phyloP scores from a whole-genome alignment of 139 green algal genomes.

The Micractinium conductrix region DNA sequence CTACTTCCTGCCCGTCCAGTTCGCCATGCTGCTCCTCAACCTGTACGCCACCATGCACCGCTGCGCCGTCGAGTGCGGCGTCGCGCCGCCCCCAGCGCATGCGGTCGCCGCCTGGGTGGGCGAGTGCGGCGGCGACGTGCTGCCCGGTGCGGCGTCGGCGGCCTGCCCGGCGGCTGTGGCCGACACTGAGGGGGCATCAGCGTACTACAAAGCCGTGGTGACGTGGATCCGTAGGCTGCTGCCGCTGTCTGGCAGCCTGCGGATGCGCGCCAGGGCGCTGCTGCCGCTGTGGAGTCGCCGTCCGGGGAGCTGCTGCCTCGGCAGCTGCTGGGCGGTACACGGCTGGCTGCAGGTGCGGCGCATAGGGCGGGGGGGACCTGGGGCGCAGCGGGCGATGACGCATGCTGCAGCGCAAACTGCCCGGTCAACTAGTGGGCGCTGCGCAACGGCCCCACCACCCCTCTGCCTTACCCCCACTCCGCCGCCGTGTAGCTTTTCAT shows the following conservation, averaged over 20 bases:
- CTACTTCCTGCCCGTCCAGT: not conserved
- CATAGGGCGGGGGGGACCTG: no score
- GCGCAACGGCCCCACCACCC: not conserved
- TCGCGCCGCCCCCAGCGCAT: no score
- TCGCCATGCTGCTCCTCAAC: not conserved
- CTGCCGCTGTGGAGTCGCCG: not conserved
- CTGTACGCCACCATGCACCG: not conserved
- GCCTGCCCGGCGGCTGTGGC: not conserved
- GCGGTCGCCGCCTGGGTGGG: not conserved
- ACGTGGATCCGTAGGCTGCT: not conserved
- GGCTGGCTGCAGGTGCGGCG: not conserved
- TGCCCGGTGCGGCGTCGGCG: not conserved
- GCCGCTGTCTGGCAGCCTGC: not conserved
- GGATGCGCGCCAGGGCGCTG: no score
- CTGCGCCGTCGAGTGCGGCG: slow-evolving; percentile 5
- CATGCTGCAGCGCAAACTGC: no score
- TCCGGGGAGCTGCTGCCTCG: not conserved
- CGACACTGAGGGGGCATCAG: not conserved
- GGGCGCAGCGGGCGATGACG: no score
- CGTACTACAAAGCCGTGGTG: not conserved
- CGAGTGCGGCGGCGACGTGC: not conserved
- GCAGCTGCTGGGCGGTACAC: not conserved
- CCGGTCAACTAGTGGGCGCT: no score
- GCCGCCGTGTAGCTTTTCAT: no score
- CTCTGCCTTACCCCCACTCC: no score